phyloP scores from a whole-genome alignment of 2,329 filamentous ascomycete species.

The Apiospora kogelbergensis region DNA sequence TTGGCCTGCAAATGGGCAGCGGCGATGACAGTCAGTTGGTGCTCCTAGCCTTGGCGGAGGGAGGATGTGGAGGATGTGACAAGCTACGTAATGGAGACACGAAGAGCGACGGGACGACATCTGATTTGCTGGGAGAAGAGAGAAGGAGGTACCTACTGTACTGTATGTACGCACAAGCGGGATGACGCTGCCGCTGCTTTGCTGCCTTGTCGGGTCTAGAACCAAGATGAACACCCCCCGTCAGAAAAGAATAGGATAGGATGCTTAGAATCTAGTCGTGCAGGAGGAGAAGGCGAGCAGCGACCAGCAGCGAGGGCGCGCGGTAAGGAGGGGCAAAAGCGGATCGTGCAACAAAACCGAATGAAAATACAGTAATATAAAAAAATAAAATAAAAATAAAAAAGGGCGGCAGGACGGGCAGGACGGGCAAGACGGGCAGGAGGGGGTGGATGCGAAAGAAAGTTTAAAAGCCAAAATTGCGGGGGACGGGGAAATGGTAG shows the following conservation, averaged over 20 bases:
- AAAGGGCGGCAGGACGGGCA: background rate
- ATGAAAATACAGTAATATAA: too few relatives aligned
- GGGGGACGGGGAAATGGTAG: background rate
- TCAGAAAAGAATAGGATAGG: too few relatives aligned
- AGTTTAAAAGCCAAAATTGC: constrained; percentile 10
- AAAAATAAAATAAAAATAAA: background rate
- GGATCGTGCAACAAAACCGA: too few relatives aligned
- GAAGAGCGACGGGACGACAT: background rate
- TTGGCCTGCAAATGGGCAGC: background rate
- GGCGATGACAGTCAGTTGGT: background rate
- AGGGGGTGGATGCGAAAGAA: constrained; percentile 6
- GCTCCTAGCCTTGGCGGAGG: background rate
- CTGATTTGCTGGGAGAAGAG: background rate
- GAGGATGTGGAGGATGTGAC: background rate
- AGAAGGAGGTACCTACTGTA: too few relatives aligned
- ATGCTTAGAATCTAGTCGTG: too few relatives aligned
- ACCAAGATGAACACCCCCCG: background rate
- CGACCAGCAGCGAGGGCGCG: too few relatives aligned
- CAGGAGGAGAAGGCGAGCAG: too few relatives aligned
- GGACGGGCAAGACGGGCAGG: background rate
- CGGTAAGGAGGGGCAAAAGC: too few relatives aligned
- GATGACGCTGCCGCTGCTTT: background rate
- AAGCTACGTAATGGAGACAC: background rate
- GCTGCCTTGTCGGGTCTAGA: background rate
- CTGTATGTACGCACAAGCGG: too few relatives aligned